These are phyloP conservation scores for Penicillium aurantiogriseum DNA, from an alignment of 2,329 filamentous ascomycete species.

Conservation along the genomic window DNA sequence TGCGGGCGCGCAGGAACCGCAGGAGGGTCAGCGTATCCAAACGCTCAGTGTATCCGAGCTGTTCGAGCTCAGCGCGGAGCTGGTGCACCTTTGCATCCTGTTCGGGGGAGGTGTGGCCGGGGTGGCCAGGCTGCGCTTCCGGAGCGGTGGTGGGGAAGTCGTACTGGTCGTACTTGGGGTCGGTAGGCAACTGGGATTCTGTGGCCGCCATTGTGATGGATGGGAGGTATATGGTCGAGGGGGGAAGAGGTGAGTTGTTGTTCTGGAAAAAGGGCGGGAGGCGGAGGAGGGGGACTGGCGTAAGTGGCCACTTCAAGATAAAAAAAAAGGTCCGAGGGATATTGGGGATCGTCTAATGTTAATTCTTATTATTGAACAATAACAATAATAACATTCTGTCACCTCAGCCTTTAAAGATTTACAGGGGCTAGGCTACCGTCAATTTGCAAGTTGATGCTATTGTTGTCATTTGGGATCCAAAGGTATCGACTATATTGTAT, in stretches of 20 bases:
- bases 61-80: conserved; percentile 80
- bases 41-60: conserved; percentile 74
- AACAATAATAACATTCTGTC: background rate
- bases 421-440: background rate
- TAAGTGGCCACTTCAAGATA: conserved; percentile 24
- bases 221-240: conserved; percentile 10
- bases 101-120: conserved; percentile 79
- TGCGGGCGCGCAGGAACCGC: conserved; percentile 88
- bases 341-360: background rate
- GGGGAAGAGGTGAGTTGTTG: conserved; percentile 6
- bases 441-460: background rate
- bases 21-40: conserved; percentile 92
- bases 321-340: background rate
- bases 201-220: conserved; percentile 32
- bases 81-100: conserved; percentile 89
- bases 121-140: conserved; percentile 70
- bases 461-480: background rate
- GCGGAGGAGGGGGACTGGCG: conserved; percentile 19
- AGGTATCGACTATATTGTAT: background rate
- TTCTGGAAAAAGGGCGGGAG: conserved; percentile 21
- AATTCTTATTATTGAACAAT: background rate
- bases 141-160: conserved; percentile 82
- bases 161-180: conserved; percentile 94
- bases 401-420: background rate
- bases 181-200: conserved; percentile 51